A percentile compares a stretch with the other conserved stretches of the same genome.
phyloP scores from a whole-genome alignment of 2,329 filamentous ascomycete genomes.

The Hortaea sp. region DNA sequence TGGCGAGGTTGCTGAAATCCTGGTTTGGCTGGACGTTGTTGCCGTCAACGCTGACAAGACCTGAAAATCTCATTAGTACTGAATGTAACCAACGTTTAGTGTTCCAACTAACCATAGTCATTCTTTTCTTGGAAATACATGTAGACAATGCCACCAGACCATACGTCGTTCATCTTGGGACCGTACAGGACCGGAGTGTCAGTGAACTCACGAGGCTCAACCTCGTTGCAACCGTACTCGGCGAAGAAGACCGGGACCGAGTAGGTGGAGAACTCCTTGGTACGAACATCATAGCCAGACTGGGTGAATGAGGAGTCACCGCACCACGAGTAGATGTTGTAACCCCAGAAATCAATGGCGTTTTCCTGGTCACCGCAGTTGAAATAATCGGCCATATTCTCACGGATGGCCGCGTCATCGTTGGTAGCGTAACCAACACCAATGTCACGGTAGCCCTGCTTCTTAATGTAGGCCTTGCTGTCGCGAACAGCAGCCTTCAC shows the following conservation, averaged over 20 bases:
- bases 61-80: constrained; percentile 25
- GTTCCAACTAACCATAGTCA: constrained; percentile 58
- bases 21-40: constrained; percentile 54
- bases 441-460: constrained; percentile 64
- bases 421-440: constrained; percentile 95
- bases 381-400: constrained; percentile 81
- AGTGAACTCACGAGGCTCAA: constrained; percentile 64
- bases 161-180: constrained; percentile 69
- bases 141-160: constrained; percentile 96
- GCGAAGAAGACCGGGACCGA: constrained; percentile 96
- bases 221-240: constrained; percentile 90
- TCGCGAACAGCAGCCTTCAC: constrained; percentile 98
- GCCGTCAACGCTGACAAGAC: constrained; percentile 56
- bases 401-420: constrained; percentile 76
- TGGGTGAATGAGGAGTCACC: constrained; percentile 65
- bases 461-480: constrained; percentile 86
- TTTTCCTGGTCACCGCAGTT: constrained; percentile 64
- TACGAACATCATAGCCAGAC: constrained; percentile 75
- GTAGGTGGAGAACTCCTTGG: constrained; percentile 78
- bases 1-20: constrained; percentile 63
- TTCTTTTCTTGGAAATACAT: constrained; percentile 94
- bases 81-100: neutral
- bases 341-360: constrained; percentile 95
- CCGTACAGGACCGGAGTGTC: constrained; percentile 79
- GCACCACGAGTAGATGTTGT: constrained; percentile 99